Conservation (phyloP, 768 basidiomycete species). For the Cyclocybe cylindracea region DNA sequence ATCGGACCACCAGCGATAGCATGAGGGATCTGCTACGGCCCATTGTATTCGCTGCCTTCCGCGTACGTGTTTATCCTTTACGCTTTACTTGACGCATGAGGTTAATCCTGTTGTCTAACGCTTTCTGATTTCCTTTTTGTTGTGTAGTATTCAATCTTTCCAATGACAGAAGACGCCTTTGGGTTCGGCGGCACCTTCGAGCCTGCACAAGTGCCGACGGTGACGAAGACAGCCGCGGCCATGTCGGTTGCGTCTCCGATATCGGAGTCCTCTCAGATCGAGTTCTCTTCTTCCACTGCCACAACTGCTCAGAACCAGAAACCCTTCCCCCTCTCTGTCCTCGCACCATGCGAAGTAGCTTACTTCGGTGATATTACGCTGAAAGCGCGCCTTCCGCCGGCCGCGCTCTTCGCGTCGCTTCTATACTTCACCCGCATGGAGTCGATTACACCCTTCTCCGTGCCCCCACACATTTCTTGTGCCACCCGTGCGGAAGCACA, state of each 20-base stretch:
- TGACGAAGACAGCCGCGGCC: too few relatives aligned
- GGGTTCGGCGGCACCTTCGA: slow-evolving; percentile 14
- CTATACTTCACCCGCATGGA: slow-evolving; percentile 48
- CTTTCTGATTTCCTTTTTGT: slow-evolving; percentile 14
- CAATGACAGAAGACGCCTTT: slow-evolving; percentile 35
- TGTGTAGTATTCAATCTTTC: slow-evolving; percentile 44
- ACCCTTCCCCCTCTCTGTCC: slow-evolving; percentile 28
- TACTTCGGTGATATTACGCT: slow-evolving; percentile 44
- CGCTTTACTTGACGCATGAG: slow-evolving; percentile 1
- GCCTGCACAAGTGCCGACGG: too few relatives aligned
- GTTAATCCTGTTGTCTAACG: too few relatives aligned
- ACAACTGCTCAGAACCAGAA: too few relatives aligned
- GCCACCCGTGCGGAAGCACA: slow-evolving; percentile 34
- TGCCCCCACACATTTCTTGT: slow-evolving; percentile 40
- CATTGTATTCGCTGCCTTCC: slow-evolving; percentile 50
- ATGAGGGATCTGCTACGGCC: slow-evolving; percentile 40
- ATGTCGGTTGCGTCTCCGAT: too few relatives aligned
- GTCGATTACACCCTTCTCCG: slow-evolving; percentile 21
- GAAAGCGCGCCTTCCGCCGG: slow-evolving; percentile 38
- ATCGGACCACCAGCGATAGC: slow-evolving; percentile 27
- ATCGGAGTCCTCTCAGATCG: too few relatives aligned
- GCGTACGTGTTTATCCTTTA: slow-evolving; percentile 34
- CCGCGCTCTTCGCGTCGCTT: slow-evolving; percentile 48
- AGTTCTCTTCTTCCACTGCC: too few relatives aligned
- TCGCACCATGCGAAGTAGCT: slow-evolving; percentile 27